Percentiles rank a stretch among this genome's conserved stretches.
These are phyloP conservation scores for Croton setiger DNA, from an alignment of 441 rosid genomes.

Conservation along the genomic window DNA sequence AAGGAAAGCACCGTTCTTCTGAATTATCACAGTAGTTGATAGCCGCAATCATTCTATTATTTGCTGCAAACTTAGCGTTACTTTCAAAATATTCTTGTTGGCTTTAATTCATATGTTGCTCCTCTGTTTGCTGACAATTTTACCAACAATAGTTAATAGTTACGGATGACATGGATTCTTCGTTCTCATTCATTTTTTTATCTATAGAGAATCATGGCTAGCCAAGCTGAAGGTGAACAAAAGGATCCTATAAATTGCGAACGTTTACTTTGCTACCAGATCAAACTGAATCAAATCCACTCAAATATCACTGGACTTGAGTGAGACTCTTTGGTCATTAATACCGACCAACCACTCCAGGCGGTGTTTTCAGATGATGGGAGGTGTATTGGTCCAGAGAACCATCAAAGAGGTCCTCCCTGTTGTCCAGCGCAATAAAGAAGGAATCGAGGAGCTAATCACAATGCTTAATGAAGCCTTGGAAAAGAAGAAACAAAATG, in stretches of 20 bases:
- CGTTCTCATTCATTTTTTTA: background rate
- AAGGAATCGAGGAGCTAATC: slow-evolving; percentile 85
- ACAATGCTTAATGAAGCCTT: slow-evolving; percentile 73
- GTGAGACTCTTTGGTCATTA: slow-evolving; percentile 82
- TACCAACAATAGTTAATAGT: too few relatives aligned
- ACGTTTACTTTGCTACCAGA: slow-evolving; percentile 57
- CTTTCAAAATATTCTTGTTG: too few relatives aligned
- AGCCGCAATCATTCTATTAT: too few relatives aligned
- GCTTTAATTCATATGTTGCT: too few relatives aligned
- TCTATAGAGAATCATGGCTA: slow-evolving; percentile 46
- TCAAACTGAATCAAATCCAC: slow-evolving; percentile 84
- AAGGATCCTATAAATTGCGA: slow-evolving; percentile 63
- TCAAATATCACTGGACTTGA: slow-evolving; percentile 91
- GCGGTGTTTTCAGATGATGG: slow-evolving; percentile 84
- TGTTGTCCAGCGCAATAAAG: slow-evolving; percentile 85
- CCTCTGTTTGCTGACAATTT: too few relatives aligned
- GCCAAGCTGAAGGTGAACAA: slow-evolving; percentile 38
- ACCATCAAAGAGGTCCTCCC: slow-evolving; percentile 90
- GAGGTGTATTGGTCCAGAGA: slow-evolving; percentile 92
- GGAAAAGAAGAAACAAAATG: slow-evolving; percentile 54
- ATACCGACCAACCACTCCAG: slow-evolving; percentile 81
- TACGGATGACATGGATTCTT: too few relatives aligned
- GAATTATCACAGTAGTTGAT: too few relatives aligned
- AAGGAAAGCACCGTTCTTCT: too few relatives aligned
- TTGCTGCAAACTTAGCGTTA: too few relatives aligned